Base-by-base conservation (phyloP, 1,139 yeast genomes). In the Yamadazyma blattariae region DNA sequence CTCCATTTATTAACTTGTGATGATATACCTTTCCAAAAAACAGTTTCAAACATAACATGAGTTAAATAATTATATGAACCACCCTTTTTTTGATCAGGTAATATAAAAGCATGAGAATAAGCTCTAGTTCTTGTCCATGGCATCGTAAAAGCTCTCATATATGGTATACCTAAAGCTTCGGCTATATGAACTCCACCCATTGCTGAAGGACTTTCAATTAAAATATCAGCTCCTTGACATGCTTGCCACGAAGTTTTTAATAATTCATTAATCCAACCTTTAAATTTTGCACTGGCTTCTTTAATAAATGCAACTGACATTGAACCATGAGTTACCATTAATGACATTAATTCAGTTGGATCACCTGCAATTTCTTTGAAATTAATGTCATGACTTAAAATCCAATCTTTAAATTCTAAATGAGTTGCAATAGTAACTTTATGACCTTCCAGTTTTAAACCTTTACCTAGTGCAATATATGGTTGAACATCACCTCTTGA, bases 401-500 rank as follows among this genome's bases (percentile, higher is more conserved):
- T 76, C 90, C 96, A 89, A 2, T 70, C 79, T 45, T 74, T 67
- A 54, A 89, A 90, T 55, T 90, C 97, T 0, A 52, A 50, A 56
- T 90, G 97, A 0, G 97, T 85, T 0, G 94, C 95, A 40, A 90
- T 89, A 16, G 82, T 79, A 1, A 88, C 95, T 15, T 57, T 58
- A 52, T 90, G 97, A 0, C 97, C 97, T 50, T 90, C 96, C 21
- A 67, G 66, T 30, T 77, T 59, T 32, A 90, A 64, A 0, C 92
- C 96, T 47, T 80, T 78, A 1, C 87, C 94, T n/a, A 90, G 61
- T 0, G 97, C 92, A 45, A 90, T 83, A 54, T 89, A 92, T 0
- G 97, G 97, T 56, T 90, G 97, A 7, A 90, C 97, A 59, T 90
- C 97, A 29, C 97, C 97, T 38, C 97, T 68, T 0, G 96, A 87